Conservation (phyloP, 495 filamentous ascomycete species). For the Pyrenula massariospora region DNA sequence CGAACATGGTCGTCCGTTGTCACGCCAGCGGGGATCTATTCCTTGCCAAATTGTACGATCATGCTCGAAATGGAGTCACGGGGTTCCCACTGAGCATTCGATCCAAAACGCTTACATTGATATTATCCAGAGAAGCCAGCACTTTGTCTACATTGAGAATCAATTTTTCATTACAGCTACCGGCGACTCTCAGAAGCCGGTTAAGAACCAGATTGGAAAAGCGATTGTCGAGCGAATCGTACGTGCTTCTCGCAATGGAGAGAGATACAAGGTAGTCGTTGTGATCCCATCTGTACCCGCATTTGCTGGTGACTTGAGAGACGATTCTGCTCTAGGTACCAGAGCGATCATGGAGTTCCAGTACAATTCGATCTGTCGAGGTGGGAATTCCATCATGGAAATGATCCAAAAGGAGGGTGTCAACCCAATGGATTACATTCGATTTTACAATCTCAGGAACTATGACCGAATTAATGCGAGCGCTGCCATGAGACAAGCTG, state of each 20-base stretch:
- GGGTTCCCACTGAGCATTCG: constrained; percentile 63
- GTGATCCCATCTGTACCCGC: constrained; percentile 81
- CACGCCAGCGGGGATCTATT: constrained; percentile 31
- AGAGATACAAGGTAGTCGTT: constrained; percentile 77
- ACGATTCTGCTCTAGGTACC: constrained; percentile 70
- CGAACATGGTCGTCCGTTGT: constrained; percentile 13
- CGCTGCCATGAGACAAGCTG: constrained; percentile 47
- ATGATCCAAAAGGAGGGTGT: constrained; percentile 57
- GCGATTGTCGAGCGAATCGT: constrained; percentile 83
- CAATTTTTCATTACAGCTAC: constrained; percentile 98
- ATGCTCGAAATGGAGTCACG: constrained; percentile 61
- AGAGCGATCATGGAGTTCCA: constrained; percentile 96
- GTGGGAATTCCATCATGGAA: constrained; percentile 79
- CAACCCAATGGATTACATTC: constrained; percentile 69
- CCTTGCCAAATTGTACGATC: constrained; percentile 60
- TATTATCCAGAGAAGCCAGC: constrained; percentile 65
- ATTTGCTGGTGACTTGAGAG: constrained; percentile 79
- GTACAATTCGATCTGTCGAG: constrained; percentile 81
- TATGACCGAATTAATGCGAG: constrained; percentile 84
- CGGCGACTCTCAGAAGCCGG: constrained; percentile 58
- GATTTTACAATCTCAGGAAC: constrained; percentile 90
- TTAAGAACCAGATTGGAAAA: constrained; percentile 77
- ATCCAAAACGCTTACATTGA: constrained; percentile 83
- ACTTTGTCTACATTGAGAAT: constrained; percentile 93
- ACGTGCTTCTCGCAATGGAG: constrained; percentile 55